A percentile compares a stretch with the other conserved stretches of the same genome.
phyloP scores from a whole-genome alignment of 768 basidiomycete species.

The Psilocybe cubensis region DNA sequence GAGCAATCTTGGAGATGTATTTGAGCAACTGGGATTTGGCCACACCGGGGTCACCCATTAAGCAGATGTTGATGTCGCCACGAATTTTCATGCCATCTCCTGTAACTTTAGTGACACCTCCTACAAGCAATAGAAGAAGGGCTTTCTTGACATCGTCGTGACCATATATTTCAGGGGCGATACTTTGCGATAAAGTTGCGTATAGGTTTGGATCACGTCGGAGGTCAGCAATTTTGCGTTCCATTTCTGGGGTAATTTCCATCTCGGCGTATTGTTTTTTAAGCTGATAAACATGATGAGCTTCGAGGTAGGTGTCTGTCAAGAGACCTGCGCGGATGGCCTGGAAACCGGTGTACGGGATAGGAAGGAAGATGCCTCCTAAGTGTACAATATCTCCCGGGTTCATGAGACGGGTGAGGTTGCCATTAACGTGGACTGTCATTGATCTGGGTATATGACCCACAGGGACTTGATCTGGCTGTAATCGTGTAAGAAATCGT shows the following conservation, averaged over 20 bases:
- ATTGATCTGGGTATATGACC: conserved; percentile 99
- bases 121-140: conserved; percentile 86
- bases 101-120: conserved; percentile 93
- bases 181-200: conserved; percentile 85
- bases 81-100: conserved; percentile 99
- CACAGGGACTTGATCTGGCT: conserved; percentile 99
- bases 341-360: conserved; percentile 97
- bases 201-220: conserved; percentile 81
- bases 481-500: conserved; percentile 1
- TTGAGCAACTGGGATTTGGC: conserved; percentile 97
- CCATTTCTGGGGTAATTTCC: conserved; percentile 88
- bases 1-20: conserved; percentile 98
- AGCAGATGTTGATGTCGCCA: conserved; percentile 95
- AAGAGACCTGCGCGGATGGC: conserved; percentile 95
- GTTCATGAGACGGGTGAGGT: conserved; percentile 86
- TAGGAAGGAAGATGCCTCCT: conserved; percentile 96
- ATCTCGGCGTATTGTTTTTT: conserved; percentile 98
- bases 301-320: conserved; percentile 96
- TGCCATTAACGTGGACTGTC: conserved; percentile 94
- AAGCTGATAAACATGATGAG: conserved; percentile 87
- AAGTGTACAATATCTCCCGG: conserved; percentile 96
- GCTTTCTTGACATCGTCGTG: conserved; percentile 98
- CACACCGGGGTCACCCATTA: conserved; percentile 99
- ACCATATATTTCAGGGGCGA: conserved; percentile 98
- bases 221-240: conserved; percentile 67